Base-by-base conservation (phyloP, 2,329 filamentous ascomycete species). In the Drechslerella coelobrocha region DNA sequence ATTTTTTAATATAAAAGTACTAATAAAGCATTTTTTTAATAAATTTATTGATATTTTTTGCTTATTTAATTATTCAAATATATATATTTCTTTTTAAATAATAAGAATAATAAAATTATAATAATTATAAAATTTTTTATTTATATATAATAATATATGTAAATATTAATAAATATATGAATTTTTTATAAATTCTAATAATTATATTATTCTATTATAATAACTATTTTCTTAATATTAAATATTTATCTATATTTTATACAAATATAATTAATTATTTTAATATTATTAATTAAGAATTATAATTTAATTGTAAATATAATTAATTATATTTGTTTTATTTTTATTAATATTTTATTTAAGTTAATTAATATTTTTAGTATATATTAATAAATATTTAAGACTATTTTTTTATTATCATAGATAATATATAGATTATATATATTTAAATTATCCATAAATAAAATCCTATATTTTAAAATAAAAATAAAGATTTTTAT, bases 171-270 rank as follows among this genome's bases (percentile, higher is more conserved):
- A 23, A 26, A 5, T 52, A 52, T 6, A 23, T 23, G 7, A 8
- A 31, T 23, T 12, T 14, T 7, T 5, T 5, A 8, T 52, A 45
- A 23, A 52, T 12, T 26, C 21, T 7, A 10, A 23, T 7, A 52
- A 23, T 23, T 23, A 52, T 7, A 31, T 52, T 23, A 31, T n/a
- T n/a, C n/a, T n/a, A 52, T n/a, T n/a, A 8, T 52, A 31, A 52
- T n/a, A 6, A 31, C 5, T 26, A 26, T 26, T 7, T 26, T 26
- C 21, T 26, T 23, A 23, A 26, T 52, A 26, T n/a, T n/a, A n/a
- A n/a, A n/a, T n/a, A n/a, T n/a, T n/a, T n/a, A n/a, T n/a, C n/a
- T n/a, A n/a, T n/a, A n/a, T n/a, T n/a, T n/a, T n/a, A n/a, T n/a
- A n/a, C n/a, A n/a, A n/a, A n/a, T n/a, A n/a, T n/a, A n/a, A n/a